Evolutionary conservation across 176 grass and related monocot genomes (phyloP).

Genomic region (Bromus sterilis): DNA sequence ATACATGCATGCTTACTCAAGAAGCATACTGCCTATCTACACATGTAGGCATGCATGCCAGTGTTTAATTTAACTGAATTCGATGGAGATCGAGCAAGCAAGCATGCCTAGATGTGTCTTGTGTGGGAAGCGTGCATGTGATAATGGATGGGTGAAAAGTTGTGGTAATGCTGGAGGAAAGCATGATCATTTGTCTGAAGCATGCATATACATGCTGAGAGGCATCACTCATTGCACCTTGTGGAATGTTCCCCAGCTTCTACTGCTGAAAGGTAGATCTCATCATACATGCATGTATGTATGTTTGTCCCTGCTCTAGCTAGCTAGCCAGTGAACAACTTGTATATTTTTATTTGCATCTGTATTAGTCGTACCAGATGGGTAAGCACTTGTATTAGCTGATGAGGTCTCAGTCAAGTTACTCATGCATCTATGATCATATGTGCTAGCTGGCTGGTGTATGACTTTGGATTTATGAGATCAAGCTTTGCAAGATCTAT

Average conservation of each 20-base stretch:
- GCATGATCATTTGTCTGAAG: conserved; percentile 47
- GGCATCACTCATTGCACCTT: conserved; percentile 40
- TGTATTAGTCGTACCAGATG: not conserved
- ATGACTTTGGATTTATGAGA: not conserved
- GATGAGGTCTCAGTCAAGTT: not conserved
- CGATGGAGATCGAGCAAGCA: not conserved
- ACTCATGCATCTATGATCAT: not conserved
- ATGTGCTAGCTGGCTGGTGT: not conserved
- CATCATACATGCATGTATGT: conserved; percentile 23
- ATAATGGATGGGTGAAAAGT: conserved; percentile 38
- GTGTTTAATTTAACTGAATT: not conserved
- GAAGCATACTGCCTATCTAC: not conserved
- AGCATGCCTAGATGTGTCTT: not conserved
- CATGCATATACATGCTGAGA: conserved; percentile 20
- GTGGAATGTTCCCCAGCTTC: conserved; percentile 41
- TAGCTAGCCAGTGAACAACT: no score
- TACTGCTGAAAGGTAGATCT: conserved; percentile 14
- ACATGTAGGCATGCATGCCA: not conserved
- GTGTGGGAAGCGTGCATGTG: conserved; percentile 19
- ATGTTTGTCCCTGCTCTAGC: not conserved
- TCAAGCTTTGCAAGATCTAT: not conserved
- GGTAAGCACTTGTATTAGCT: not conserved
- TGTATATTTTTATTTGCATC: not conserved
- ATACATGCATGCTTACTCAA: no score
- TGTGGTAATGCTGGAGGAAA: conserved; percentile 11